Base-by-base conservation (phyloP, 1,284 basidiomycete species). In the Retiboletus flavoniger region DNA sequence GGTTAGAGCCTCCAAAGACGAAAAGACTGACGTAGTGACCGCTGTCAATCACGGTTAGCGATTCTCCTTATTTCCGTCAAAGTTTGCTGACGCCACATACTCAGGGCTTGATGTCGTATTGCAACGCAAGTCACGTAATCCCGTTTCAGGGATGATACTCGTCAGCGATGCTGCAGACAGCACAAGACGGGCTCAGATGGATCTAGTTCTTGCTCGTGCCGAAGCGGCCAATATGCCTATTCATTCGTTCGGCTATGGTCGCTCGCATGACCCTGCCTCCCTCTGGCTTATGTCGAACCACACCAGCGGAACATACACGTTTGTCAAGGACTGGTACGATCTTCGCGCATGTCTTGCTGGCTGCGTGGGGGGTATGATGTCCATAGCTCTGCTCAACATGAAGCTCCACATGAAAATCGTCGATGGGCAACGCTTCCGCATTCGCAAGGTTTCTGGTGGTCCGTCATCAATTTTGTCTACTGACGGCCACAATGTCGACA, bases 241-340 rank as follows among this genome's bases (percentile, higher is more conserved):
- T 52, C 96, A 99, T 72, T 91, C 93, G 2, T 91, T 99, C 61
- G 96, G 96, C 45, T 99, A 96, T 68, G 95, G 95, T 50, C 91
- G 93, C 58, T 91, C 91, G 14, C 96, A 98, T 70, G 95, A 99
- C 70, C 95, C 96, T 7, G 92, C 93, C 3, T 95, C 94, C n/a
- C 82, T 99, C 16, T 99, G 96, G 96, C 85, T 98, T 42, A 93
- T 99, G 78, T 97, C 95, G 11, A 98, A 98, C 73, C 93, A 98
- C 70, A 98, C 96, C 0, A 83, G 85, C 54, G 96, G 95, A 38
- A 95, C 92, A n/a, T 98, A 98, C 75, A 98, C 95, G 7, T 98
- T 95, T 65, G 93, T 97, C 53, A 90, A 90, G 71, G 95, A 97
- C 68, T 96, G 93, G 91, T 93, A 97, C 71, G 90, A 95, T 68